Conservation (phyloP, 2,329 filamentous ascomycete genomes). For the Calonectria fujianensis region DNA sequence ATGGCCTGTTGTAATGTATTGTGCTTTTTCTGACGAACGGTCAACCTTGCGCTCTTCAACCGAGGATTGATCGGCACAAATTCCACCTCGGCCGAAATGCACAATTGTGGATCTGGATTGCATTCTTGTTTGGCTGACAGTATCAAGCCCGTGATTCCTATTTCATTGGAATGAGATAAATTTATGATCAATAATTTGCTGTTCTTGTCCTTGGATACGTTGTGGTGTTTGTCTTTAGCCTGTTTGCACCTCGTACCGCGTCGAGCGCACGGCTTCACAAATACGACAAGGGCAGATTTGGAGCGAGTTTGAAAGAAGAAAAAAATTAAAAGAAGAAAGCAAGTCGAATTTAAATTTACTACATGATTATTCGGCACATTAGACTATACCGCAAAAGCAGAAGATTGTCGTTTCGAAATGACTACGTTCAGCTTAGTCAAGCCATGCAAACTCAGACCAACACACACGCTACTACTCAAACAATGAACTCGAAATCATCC, state of each 20-base stretch:
- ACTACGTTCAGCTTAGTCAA: not conserved
- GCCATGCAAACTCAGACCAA: not conserved
- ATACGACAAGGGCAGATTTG: too few relatives aligned
- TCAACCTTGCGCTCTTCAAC: not conserved
- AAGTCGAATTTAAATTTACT: not conserved
- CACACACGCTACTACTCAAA: not conserved
- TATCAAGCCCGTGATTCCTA: too few relatives aligned
- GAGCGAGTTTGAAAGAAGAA: too few relatives aligned
- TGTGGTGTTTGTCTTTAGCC: not conserved
- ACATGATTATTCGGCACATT: not conserved
- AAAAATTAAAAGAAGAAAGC: too few relatives aligned
- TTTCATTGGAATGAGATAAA: not conserved
- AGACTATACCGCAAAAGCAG: not conserved
- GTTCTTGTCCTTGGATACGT: too few relatives aligned
- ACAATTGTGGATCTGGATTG: not conserved
- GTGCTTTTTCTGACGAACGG: not conserved
- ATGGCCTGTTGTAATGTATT: not conserved
- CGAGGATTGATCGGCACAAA: slow-evolving; percentile 11
- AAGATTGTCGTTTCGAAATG: not conserved
- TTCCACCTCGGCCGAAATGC: slow-evolving; percentile 18
- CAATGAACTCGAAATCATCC: slow-evolving; percentile 20
- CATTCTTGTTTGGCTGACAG: not conserved
- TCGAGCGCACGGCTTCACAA: not conserved
- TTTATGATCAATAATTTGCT: too few relatives aligned
- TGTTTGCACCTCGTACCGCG: too few relatives aligned